Conservation (phyloP, 2,329 filamentous ascomycete genomes). For the Neopestalotiopsis sp. region DNA sequence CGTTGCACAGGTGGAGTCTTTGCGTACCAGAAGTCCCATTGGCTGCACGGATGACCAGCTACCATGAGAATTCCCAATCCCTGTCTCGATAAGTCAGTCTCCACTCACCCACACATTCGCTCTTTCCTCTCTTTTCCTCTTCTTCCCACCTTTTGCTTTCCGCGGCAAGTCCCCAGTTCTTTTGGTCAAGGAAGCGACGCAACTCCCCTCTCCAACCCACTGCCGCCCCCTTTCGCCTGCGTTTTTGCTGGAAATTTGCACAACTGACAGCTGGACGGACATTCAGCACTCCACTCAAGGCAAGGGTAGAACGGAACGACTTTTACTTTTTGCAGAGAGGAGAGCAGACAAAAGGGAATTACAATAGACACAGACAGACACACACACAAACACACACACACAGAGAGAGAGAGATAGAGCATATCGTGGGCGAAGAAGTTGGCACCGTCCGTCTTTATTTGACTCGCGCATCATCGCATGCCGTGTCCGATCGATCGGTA, state of each 20-base stretch:
- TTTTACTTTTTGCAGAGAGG: background rate
- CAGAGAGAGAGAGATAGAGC: background rate
- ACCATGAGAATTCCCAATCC: slow-evolving; percentile 2
- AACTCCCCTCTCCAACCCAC: slow-evolving; percentile 1
- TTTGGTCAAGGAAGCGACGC: background rate
- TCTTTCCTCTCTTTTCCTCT: background rate
- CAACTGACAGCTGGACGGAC: background rate
- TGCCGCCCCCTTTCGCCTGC: slow-evolving; percentile 1
- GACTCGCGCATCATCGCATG: background rate
- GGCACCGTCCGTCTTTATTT: background rate
- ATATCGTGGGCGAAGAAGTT: background rate
- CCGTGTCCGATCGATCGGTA: slow-evolving; percentile 1
- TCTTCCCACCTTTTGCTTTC: slow-evolving; percentile 7
- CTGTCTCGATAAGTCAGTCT: background rate
- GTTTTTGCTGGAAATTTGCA: background rate
- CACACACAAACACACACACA: background rate
- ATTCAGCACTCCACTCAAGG: background rate
- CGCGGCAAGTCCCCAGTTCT: background rate
- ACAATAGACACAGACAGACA: too few relatives aligned
- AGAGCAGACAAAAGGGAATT: too few relatives aligned
- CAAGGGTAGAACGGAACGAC: background rate
- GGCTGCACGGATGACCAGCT: background rate
- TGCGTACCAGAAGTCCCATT: background rate
- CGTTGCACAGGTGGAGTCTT: background rate
- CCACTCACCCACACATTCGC: background rate